A percentile compares a stretch with the other conserved stretches of the same genome.
These are phyloP conservation scores for Fusarium mundagurra DNA, from an alignment of 2,329 filamentous ascomycete species.

Conservation along the genomic window DNA sequence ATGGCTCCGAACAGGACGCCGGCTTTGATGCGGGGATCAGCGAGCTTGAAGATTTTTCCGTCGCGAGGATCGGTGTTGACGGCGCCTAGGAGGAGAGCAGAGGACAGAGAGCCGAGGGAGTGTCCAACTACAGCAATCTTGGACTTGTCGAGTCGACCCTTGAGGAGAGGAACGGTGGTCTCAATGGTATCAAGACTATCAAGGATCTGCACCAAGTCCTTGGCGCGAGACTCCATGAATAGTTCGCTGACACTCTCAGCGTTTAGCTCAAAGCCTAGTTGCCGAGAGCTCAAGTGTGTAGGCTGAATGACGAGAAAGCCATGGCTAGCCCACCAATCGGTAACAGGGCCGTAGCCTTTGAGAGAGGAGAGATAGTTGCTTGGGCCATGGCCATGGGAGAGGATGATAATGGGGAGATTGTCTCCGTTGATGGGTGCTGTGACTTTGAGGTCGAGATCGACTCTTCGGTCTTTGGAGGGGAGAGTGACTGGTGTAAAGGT, in stretches of 20 bases:
- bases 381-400: conserved; percentile 42
- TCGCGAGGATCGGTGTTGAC: conserved; percentile 37
- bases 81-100: conserved; percentile 32
- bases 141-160: conserved; percentile 35
- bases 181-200: conserved; percentile 40
- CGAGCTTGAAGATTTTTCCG: conserved; percentile 11
- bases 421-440: conserved; percentile 26
- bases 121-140: conserved; percentile 40
- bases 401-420: conserved; percentile 37
- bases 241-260: conserved; percentile 25
- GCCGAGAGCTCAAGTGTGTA: conserved; percentile 39
- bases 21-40: conserved; percentile 39
- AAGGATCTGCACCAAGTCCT: conserved; percentile 38
- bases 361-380: conserved; percentile 42
- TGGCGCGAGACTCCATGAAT: conserved; percentile 33
- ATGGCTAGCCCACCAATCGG: conserved; percentile 42
- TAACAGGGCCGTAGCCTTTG: conserved; percentile 40
- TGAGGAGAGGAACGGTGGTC: conserved; percentile 32
- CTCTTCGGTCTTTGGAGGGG: conserved; percentile 19
- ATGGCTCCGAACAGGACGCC: conserved; percentile 39
- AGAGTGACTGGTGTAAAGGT: conserved; percentile 39
- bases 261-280: conserved; percentile 5
- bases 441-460: conserved; percentile 40
- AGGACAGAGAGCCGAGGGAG: conserved; percentile 37
- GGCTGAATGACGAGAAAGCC: conserved; percentile 45